Base-by-base conservation (phyloP, 805 yeast species). In the Teunomyces atbi region DNA sequence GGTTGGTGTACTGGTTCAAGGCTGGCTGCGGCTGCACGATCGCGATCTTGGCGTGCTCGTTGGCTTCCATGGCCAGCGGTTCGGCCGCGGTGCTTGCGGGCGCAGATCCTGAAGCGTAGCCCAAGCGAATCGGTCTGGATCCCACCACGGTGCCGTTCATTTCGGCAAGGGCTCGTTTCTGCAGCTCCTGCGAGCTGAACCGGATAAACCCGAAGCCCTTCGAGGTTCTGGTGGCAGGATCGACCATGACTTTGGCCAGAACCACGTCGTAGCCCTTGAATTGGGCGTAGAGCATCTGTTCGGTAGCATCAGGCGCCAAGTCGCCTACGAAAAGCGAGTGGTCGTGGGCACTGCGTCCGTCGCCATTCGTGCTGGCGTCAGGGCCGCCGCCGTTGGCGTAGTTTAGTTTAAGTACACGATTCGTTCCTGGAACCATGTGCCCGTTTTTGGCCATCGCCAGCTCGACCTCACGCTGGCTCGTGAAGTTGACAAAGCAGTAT, bases 151-250 rank as follows among this genome's bases (percentile, higher is more conserved):
- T 74, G 3, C 96, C 96, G 65, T 86, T 91, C 96, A 89, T 87
- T 59, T 87, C 95, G 18, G 74, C 59, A 34, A 89, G 62, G 0
- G 96, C 89, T 43, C 82, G 76, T 54, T 82, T 84, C 64, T 85
- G 89, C 33, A 85, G 89, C 8, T 74, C 73, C 49, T 79, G 83
- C 47, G 76, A 76, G 29, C 73, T 58, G 60, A 90, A 89, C 50
- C 88, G 81, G n/a, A 89, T 88, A 69, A 91, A 91, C 2, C 97
- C 97, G 64, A 86, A 90, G 10, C 96, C 96, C 59, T 87, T 83
- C 5, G 92, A 79, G 41, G 75, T 75, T 26, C 84, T 84, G 1
- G 96, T 82, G 10, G 65, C 60, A 32, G 81, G 83, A 63, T 90
- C 96, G 41, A 78, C 64, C 83, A 90, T 89, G 50, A 90, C 80